phyloP scores from a whole-genome alignment of 1,284 basidiomycete genomes.

The Abortiporus biennis region DNA sequence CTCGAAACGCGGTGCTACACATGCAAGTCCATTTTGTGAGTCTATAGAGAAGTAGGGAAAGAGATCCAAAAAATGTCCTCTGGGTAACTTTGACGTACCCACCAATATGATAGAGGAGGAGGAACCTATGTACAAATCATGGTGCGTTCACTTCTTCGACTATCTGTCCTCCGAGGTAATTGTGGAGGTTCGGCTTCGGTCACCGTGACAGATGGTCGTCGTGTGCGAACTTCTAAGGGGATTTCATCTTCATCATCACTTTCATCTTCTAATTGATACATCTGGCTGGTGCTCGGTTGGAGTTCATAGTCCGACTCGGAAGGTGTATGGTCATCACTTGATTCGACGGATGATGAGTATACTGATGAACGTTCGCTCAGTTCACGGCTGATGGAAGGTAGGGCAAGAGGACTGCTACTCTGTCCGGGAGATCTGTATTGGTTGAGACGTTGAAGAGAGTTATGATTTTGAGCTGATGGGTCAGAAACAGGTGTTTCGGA shows the following conservation, averaged over 20 bases:
- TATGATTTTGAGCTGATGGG: conserved; percentile 19
- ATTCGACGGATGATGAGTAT: background rate
- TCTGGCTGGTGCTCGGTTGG: conserved; percentile 25
- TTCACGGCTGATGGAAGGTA: no score
- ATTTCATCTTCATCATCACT: conserved; percentile 15
- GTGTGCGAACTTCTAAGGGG: conserved; percentile 24
- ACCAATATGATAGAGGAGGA: background rate
- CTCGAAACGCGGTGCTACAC: background rate
- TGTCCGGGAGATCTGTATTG: conserved; percentile 22
- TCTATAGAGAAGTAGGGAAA: background rate
- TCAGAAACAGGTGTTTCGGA: conserved; percentile 19
- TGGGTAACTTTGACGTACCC: background rate
- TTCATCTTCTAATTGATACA: conserved; percentile 14
- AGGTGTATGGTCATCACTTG: conserved; percentile 8
- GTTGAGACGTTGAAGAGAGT: conserved; percentile 9
- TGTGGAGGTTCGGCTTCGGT: conserved; percentile 6
- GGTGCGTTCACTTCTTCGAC: conserved; percentile 4
- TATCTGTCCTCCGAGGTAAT: background rate
- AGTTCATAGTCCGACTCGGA: conserved; percentile 7
- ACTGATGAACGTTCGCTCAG: no score
- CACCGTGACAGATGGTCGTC: conserved; percentile 21
- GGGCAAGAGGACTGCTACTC: no score
- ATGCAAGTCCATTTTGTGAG: background rate
- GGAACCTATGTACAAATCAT: conserved; percentile 6
- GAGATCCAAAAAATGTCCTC: background rate